Evolutionary conservation across 192 early-diverging fungal species (phyloP).

Genomic region (Coemansia sp.): DNA sequence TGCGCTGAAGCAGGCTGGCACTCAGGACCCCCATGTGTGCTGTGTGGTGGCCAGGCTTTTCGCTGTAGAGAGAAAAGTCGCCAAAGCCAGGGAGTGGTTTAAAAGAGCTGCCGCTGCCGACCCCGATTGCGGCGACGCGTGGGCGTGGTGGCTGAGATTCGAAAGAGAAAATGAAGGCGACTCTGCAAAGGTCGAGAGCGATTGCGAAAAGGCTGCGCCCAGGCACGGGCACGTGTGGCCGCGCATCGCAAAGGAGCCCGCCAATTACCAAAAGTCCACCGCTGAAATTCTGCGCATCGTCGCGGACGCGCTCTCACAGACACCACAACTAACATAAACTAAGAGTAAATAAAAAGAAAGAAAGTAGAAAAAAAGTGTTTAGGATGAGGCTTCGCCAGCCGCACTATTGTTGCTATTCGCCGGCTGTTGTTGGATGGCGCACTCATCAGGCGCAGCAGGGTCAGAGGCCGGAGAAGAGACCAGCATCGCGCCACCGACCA

Average conservation of each 20-base stretch:
- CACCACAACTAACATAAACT: conserved; percentile 11
- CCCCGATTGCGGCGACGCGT: conserved; percentile 86
- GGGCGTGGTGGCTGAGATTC: conserved; percentile 95
- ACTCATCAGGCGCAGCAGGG: not conserved
- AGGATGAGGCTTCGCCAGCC: too few species aligned
- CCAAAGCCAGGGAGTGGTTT: conserved; percentile 95
- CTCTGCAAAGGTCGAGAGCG: conserved; percentile 29
- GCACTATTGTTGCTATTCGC: too few species aligned
- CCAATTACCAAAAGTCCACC: conserved; percentile 19
- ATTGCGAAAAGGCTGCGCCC: conserved; percentile 56
- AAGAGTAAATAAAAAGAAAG: not conserved
- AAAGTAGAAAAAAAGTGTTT: too few species aligned
- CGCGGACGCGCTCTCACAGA: conserved; percentile 10
- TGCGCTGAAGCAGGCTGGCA: conserved; percentile 87
- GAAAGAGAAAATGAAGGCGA: conserved; percentile 50
- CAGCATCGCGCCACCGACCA: conserved; percentile 17
- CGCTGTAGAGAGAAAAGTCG: conserved; percentile 88
- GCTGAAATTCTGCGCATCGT: conserved; percentile 20
- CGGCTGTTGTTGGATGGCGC: conserved; percentile 10
- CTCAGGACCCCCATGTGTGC: conserved; percentile 72
- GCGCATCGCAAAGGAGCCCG: conserved; percentile 66
- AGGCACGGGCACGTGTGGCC: conserved; percentile 91
- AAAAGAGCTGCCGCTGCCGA: conserved; percentile 75
- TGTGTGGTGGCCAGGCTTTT: conserved; percentile 85
- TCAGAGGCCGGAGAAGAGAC: conserved; percentile 21